Evolutionary conservation across 768 basidiomycete genomes (phyloP).

Genomic region (Lactarius tabidus): DNA sequence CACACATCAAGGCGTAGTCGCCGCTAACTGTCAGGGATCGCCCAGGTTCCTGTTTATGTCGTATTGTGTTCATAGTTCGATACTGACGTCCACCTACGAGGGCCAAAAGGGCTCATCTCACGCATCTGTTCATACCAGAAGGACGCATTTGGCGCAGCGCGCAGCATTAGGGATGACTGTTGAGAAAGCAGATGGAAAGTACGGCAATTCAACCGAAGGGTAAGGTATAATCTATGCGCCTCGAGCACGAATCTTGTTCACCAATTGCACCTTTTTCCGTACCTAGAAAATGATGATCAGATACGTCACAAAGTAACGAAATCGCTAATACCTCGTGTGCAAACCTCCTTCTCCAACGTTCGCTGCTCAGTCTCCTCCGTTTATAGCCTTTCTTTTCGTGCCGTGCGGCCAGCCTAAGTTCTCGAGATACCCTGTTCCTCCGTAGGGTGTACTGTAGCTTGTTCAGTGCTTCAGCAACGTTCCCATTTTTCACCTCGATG

Average conservation of each 20-base stretch:
- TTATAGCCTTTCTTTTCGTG: conserved; percentile 85
- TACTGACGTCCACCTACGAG: conserved; percentile 1
- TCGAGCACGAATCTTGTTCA: conserved; percentile 71
- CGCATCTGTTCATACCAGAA: background rate
- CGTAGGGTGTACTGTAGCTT: conserved; percentile 48
- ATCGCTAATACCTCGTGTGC: conserved; percentile 61
- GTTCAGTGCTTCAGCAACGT: conserved; percentile 45
- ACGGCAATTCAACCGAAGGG: conserved; percentile 7
- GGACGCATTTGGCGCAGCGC: conserved; percentile 8
- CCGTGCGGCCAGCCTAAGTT: conserved; percentile 48
- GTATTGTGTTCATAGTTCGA: background rate
- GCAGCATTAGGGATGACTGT: conserved; percentile 13
- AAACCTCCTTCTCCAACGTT: conserved; percentile 77
- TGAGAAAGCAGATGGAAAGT: conserved; percentile 8
- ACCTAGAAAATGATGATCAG: conserved; percentile 48
- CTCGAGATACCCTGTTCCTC: conserved; percentile 52
- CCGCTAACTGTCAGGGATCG: background rate
- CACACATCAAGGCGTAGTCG: conserved; percentile 6
- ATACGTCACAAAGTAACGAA: conserved; percentile 19
- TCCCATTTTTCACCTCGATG: conserved; percentile 42
- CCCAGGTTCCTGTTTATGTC: background rate
- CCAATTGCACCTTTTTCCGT: conserved; percentile 76
- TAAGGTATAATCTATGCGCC: conserved; percentile 47
- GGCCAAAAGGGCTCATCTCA: conserved; percentile 8
- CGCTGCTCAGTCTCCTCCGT: conserved; percentile 66